Evolutionary conservation across 768 basidiomycete genomes (phyloP).

Genomic region (Phaeotremella skinneri): DNA sequence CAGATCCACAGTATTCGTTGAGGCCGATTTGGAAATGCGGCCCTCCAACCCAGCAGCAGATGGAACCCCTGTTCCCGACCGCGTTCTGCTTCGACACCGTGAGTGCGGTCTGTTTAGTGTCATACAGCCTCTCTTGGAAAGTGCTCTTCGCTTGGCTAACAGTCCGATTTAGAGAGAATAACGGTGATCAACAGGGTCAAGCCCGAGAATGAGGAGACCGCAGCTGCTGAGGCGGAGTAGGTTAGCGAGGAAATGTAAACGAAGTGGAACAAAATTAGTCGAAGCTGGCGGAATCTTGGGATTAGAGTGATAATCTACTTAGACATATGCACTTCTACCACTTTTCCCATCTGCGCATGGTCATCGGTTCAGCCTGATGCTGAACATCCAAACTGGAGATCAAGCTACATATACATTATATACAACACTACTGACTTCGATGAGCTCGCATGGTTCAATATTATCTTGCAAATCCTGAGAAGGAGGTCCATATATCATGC

Average conservation of each 20-base stretch:
- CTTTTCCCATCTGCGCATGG: background rate
- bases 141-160: background rate
- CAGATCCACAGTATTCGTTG: constrained; percentile 39
- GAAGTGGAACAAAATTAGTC: background rate
- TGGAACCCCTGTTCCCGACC: constrained; percentile 14
- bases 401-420: too few relatives aligned
- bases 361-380: background rate
- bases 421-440: too few relatives aligned
- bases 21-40: constrained; percentile 40
- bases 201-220: constrained; percentile 17
- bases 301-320: background rate
- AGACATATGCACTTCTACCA: too few relatives aligned
- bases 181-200: constrained; percentile 23
- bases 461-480: too few relatives aligned
- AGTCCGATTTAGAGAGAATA: constrained; percentile 12
- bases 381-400: background rate
- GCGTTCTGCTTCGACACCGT: constrained; percentile 37
- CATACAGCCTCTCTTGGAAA: background rate
- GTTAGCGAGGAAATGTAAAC: background rate
- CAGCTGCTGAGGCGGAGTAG: constrained; percentile 6
- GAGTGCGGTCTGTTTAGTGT: background rate
- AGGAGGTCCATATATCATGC: too few relatives aligned
- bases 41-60: constrained; percentile 4
- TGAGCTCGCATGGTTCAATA: too few relatives aligned
- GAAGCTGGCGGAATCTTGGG: background rate